Evolutionary conservation across 2,329 filamentous ascomycete genomes (phyloP), one percentile per base, ranked within the genome.

Genomic region (Ophiostoma himal-ulmi): DNA sequence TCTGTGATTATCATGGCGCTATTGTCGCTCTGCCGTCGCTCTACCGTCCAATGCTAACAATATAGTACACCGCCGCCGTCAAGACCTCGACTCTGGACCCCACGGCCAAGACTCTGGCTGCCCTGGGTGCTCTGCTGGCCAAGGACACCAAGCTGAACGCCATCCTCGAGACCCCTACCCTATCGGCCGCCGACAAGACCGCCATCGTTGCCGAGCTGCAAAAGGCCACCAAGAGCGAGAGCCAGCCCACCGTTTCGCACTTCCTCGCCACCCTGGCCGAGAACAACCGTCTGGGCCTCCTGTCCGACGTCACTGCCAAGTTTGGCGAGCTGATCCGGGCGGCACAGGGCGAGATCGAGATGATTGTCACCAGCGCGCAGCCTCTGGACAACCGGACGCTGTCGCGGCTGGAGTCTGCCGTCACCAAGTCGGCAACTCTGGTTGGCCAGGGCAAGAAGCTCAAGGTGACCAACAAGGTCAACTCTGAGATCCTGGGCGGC

Each of bases 391-490:
- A 83, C 85, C 94, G 89, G 86, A 93, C 91, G 74, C 87, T 99
- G 77, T 84, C 81, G 81, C 91, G 95, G 79, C 88, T 99, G 76
- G 94, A 99, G 86, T 83, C 84, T 75, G 93, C 94, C 77, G 89
- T 98, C 77, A 80, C 89, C 83, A 98, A 97, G 88, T 97, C 93
- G 74, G 82, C 89, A 80, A 96, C 93, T 84, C 88, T 94, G 77
- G 89, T 90, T 79, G 89, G 90, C 79, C 87, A 91, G 81, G 94
- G 94, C 84, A 94, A 97, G 90, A 98, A 96, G 87, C 89, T 98
- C 82, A 98, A 97, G 90, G 78, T 98, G 77, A 92, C 93, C 77
- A 91, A 96, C 83, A 91, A 93, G 86, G 91, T 98, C 82, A 95
- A 97, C 88, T 87, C 94, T 73, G 94, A 98, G 72, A 94, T 99